Percentiles rank a stretch among this genome's conserved stretches.
Conservation (phyloP, 306 rosid species). For the Glycine soja region DNA sequence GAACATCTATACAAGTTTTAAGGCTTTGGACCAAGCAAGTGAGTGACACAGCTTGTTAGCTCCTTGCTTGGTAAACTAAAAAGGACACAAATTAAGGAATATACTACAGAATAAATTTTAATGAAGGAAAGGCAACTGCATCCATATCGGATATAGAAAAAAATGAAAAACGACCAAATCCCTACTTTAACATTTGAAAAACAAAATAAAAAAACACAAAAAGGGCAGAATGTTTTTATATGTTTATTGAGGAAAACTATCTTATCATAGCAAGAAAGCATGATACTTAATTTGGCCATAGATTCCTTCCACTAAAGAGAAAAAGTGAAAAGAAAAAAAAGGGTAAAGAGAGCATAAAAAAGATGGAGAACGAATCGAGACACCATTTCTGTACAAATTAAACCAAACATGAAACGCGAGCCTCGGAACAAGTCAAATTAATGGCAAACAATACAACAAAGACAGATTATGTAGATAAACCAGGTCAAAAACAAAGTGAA, state of each 20-base stretch:
- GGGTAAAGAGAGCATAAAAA: slow-evolving; percentile 26
- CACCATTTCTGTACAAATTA: slow-evolving; percentile 29
- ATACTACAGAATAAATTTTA: slow-evolving; percentile 7
- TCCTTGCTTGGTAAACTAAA: too few species aligned
- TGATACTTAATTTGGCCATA: neutral
- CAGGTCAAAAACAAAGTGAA: neutral
- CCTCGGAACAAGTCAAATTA: neutral
- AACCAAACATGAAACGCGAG: slow-evolving; percentile 25
- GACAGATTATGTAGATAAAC: slow-evolving; percentile 1
- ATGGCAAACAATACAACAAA: slow-evolving; percentile 8
- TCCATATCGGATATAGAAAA: neutral
- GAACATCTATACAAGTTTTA: neutral
- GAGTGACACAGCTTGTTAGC: slow-evolving; percentile 4
- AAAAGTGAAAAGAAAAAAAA: slow-evolving; percentile 30
- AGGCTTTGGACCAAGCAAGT: neutral
- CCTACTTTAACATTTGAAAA: neutral
- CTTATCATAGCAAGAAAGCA: slow-evolving; percentile 32
- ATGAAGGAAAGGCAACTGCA: slow-evolving; percentile 17
- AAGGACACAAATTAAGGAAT: neutral
- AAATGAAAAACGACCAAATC: neutral
- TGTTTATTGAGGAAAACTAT: too few species aligned
- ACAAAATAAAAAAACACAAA: neutral
- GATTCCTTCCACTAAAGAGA: slow-evolving; percentile 44
- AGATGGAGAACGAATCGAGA: slow-evolving; percentile 43
- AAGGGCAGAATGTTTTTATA: too few species aligned